A percentile compares a stretch with the other conserved stretches of the same genome.
phyloP scores from a whole-genome alignment of 2,329 filamentous ascomycete genomes.

The Pseudogymnoascus pannorum region DNA sequence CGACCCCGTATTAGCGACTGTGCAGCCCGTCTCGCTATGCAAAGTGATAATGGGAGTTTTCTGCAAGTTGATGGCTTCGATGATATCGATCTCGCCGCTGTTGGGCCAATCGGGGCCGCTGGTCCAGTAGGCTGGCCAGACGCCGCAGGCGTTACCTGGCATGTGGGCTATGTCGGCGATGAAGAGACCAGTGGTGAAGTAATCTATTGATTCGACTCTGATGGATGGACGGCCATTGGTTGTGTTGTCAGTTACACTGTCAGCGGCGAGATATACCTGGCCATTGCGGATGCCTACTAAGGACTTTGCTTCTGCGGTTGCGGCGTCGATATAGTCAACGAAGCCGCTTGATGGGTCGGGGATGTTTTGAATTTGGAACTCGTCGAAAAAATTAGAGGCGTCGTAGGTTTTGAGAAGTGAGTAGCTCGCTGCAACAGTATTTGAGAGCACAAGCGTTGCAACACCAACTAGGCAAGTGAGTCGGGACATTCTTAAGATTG shows the following conservation, averaged over 20 bases:
- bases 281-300: not conserved
- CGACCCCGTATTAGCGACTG: conserved; percentile 33
- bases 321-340: conserved; percentile 36
- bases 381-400: conserved; percentile 34
- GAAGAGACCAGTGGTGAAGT: conserved; percentile 48
- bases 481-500: not conserved
- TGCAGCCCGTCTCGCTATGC: conserved; percentile 40
- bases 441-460: not conserved
- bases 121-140: conserved; percentile 56
- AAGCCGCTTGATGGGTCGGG: conserved; percentile 38
- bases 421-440: not conserved
- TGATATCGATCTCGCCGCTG: conserved; percentile 53
- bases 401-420: not conserved
- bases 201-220: conserved; percentile 51
- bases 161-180: conserved; percentile 52
- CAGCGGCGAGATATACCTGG: conserved; percentile 33
- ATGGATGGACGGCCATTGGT: conserved; percentile 26
- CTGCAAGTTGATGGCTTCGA: conserved; percentile 43
- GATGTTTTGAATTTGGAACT: conserved; percentile 38
- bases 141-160: conserved; percentile 45
- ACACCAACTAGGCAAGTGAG: not conserved
- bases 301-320: not conserved
- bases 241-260: conserved; percentile 40
- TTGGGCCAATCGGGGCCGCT: conserved; percentile 55
- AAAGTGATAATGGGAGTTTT: conserved; percentile 39